Percentiles rank a stretch among this genome's conserved stretches.
These are phyloP conservation scores for Syzygium grande DNA, from an alignment of 345 rosid genomes.

Conservation along the genomic window DNA sequence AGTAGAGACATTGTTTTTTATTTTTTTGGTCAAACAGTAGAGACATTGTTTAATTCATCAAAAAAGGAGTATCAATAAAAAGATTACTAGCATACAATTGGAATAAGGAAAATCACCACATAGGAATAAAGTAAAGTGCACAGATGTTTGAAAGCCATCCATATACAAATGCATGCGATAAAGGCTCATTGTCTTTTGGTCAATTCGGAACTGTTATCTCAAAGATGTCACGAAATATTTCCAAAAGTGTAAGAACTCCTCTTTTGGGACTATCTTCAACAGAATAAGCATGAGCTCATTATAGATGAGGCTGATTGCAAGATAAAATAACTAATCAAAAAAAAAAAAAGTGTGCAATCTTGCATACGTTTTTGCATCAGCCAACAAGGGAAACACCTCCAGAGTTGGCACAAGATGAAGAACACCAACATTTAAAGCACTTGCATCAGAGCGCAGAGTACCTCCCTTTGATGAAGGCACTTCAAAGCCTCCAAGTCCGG, in stretches of 20 bases:
- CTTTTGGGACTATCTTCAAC: neutral
- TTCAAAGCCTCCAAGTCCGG: conserved; percentile 99
- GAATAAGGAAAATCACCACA: no score
- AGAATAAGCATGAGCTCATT: neutral
- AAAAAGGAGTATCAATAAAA: neutral
- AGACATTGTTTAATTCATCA: neutral
- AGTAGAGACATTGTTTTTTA: neutral
- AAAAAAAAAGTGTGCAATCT: conserved; percentile 2
- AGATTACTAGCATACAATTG: neutral
- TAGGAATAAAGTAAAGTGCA: neutral
- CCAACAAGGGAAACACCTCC: conserved; percentile 89
- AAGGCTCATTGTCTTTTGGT: neutral
- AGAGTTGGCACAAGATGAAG: conserved; percentile 93
- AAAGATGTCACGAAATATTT: neutral
- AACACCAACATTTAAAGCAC: conserved; percentile 93
- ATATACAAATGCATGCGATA: neutral
- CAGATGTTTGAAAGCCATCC: neutral
- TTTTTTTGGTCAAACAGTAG: neutral
- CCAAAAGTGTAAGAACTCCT: neutral
- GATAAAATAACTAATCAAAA: neutral
- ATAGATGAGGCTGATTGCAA: neutral
- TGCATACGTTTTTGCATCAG: conserved; percentile 72
- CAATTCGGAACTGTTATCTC: neutral
- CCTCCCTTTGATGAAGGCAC: conserved; percentile 95
- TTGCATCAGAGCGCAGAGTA: conserved; percentile 90